Evolutionary conservation across 106 monocot species (phyloP), one percentile per base, ranked within the genome.

Genomic region (Alisma plantagoaquatica): DNA sequence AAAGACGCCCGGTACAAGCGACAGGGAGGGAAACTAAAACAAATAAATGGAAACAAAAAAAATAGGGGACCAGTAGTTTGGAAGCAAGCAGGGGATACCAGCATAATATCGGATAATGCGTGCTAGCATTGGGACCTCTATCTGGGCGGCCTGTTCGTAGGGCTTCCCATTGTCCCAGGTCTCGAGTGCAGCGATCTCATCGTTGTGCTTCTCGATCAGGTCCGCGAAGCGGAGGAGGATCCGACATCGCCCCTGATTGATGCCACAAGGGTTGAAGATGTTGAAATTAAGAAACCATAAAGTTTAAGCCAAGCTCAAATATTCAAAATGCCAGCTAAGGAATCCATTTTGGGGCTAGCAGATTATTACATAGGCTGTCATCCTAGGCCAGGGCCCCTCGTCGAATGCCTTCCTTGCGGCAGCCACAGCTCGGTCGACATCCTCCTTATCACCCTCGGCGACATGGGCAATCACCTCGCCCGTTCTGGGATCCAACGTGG

Each of bases 361-460:
- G 66, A 31, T 29, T 10, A 22, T 68, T 79, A 89, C 96, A 76
- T 98, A 98, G 23, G 69, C 82, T 31, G 89, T 61, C 89, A 98
- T 89, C 62, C 41, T 98, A 10, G 85, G 81, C 96, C 96, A 98
- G 31, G 96, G 96, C 32, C 96, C 96, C 57, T 90, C 78, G 61
- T 98, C 96, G 50, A 98, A 98, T 0, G 96, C 96, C 74, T 90
- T 85, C 48, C 96, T 84, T 60, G 96, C 96, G 52, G 85, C 85
- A 26, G 20, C n/a, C 5, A 98, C 96, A 25, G 96, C 96, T 31
- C 61, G 62, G 57, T 89, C 67, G 30, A 90, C 27, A 56, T 98
- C 96, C 64, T 82, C 89, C 0, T 26, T 61, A 72, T 98, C 96
- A 15, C 88, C 96, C 71, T 98, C 96, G 11, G 96, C 73, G 19